Evolutionary conservation across 2,329 filamentous ascomycete species (phyloP).

Genomic region (Diaporthe ampelina): DNA sequence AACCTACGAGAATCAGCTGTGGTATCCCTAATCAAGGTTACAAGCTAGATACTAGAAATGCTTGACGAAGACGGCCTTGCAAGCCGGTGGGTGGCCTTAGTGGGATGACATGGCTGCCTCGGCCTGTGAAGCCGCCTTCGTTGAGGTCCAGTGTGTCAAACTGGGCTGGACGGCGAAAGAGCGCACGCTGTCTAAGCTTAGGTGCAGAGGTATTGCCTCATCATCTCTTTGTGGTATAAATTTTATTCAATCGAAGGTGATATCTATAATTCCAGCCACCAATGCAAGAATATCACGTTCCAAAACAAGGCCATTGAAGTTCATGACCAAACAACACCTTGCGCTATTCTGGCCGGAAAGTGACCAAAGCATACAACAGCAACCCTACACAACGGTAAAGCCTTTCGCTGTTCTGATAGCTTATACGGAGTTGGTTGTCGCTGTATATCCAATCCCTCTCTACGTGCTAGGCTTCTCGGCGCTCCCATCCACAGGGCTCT

Average conservation of each 20-base stretch:
- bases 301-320: background rate
- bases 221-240: background rate
- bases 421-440: background rate
- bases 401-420: background rate
- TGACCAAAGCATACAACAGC: background rate
- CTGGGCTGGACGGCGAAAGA: background rate
- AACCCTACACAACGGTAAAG: background rate
- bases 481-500: slow-evolving; percentile 68
- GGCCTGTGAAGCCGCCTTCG: background rate
- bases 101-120: background rate
- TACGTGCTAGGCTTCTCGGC: slow-evolving; percentile 52
- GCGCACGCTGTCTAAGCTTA: background rate
- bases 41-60: background rate
- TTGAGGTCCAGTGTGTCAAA: background rate
- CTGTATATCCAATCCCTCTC: background rate
- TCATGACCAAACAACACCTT: background rate
- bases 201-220: background rate
- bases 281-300: too few species aligned
- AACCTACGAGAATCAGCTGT: background rate
- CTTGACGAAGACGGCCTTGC: background rate
- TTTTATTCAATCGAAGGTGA: background rate
- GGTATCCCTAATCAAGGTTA: background rate
- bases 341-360: background rate
- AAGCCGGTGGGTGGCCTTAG: background rate
- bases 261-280: background rate